Conservation (phyloP, 1,284 basidiomycete genomes). For the Limonomyces culmigenus region DNA sequence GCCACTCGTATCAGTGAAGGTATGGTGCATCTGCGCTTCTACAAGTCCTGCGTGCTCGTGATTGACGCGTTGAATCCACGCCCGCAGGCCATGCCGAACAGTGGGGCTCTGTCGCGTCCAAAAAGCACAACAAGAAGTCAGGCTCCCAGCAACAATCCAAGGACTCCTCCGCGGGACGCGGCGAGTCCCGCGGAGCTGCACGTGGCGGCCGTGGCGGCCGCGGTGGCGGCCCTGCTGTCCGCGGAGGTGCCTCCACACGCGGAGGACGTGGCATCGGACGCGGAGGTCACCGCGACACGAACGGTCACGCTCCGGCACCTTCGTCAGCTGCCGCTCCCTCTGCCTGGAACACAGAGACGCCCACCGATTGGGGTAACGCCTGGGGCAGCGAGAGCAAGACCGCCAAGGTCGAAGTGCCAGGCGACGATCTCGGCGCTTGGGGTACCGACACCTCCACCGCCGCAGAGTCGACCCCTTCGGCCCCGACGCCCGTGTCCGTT, state of each 20-base stretch:
- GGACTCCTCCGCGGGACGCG: conserved; percentile 22
- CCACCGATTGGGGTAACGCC: too few species aligned
- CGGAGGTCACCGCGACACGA: conserved; percentile 12
- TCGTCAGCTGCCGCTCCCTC: conserved; percentile 5
- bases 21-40: conserved; percentile 14
- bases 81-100: conserved; percentile 55
- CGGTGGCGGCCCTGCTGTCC: conserved; percentile 28
- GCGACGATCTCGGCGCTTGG: too few species aligned
- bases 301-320: conserved; percentile 22
- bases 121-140: conserved; percentile 66
- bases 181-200: conserved; percentile 41
- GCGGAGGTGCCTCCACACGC: conserved; percentile 36
- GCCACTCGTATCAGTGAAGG: conserved; percentile 70
- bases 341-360: conserved; percentile 5
- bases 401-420: too few species aligned
- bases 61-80: conserved; percentile 4
- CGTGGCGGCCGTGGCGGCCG: conserved; percentile 50
- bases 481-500: conserved; percentile 9
- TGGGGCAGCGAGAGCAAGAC: too few species aligned
- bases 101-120: conserved; percentile 76
- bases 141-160: conserved; percentile 22
- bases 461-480: too few species aligned
- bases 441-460: too few species aligned
- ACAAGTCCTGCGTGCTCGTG: conserved; percentile 6
- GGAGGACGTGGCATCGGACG: conserved; percentile 32